These are phyloP conservation scores for Pichia manshurica DNA, from an alignment of 805 yeast species.

Conservation along the genomic window DNA sequence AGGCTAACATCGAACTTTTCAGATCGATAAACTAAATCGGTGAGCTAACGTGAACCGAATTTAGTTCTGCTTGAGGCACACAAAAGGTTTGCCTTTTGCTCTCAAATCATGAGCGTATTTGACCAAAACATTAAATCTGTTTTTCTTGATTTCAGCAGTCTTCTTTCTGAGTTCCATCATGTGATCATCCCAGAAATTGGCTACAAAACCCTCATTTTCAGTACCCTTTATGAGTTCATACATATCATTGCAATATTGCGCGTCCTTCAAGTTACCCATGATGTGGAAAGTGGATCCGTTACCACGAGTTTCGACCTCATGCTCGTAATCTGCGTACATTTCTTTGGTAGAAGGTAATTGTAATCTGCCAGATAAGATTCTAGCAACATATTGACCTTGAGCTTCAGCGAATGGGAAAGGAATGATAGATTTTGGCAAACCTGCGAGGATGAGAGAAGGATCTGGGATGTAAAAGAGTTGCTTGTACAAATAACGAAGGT, in stretches of 20 bases:
- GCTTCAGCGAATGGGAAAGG: conserved; percentile 48
- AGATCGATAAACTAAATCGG: not conserved
- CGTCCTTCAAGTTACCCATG: conserved; percentile 52
- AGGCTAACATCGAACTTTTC: not conserved
- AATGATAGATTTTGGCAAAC: conserved; percentile 40
- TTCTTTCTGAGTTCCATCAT: conserved; percentile 22
- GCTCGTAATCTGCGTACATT: conserved; percentile 31
- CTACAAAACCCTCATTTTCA: conserved; percentile 31
- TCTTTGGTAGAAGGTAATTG: conserved; percentile 34
- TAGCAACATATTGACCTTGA: conserved; percentile 40
- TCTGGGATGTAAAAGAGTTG: conserved; percentile 43
- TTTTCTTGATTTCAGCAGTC: conserved; percentile 26
- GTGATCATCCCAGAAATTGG: conserved; percentile 27
- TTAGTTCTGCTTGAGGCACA: conserved; percentile 8
- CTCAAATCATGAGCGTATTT: conserved; percentile 25
- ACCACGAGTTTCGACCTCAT: conserved; percentile 39
- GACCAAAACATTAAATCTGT: conserved; percentile 25
- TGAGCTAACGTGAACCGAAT: too few relatives aligned
- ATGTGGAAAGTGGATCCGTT: conserved; percentile 46
- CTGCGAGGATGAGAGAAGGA: conserved; percentile 39
- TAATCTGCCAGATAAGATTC: conserved; percentile 38
- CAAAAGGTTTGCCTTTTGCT: conserved; percentile 23
- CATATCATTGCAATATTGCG: conserved; percentile 47
- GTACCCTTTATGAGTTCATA: conserved; percentile 33
- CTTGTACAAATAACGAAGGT: conserved; percentile 36